phyloP scores from a whole-genome alignment of 352 stramenopile genomes.

The Pelagophyceae sp. region DNA sequence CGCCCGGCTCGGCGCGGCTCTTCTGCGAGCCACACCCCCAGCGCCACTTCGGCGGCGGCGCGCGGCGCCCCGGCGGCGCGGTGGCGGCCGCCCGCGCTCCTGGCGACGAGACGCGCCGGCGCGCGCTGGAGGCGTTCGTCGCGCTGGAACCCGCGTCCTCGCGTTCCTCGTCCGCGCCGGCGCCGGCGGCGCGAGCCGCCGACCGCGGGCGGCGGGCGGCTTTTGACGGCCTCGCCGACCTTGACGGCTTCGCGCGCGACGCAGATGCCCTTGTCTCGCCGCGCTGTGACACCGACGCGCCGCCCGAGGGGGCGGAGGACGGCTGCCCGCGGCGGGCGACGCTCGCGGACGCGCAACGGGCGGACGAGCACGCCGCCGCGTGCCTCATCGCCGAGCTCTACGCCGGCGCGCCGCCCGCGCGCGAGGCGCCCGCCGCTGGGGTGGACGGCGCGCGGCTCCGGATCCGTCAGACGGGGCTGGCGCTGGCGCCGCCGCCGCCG shows the following conservation, averaged over 20 bases:
- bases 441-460: too few species aligned
- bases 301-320: background rate
- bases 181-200: background rate
- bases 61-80: too few species aligned
- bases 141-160: background rate
- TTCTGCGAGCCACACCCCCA: background rate
- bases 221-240: background rate
- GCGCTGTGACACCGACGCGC: too few species aligned
- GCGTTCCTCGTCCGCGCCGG: background rate
- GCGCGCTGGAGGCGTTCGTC: conserved; percentile 2
- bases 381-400: background rate
- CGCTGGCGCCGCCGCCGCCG: background rate
- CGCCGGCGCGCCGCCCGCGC: background rate
- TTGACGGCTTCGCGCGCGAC: background rate
- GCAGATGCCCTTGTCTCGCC: background rate
- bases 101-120: background rate
- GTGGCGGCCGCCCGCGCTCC: too few species aligned
- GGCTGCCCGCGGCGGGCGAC: too few species aligned
- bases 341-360: background rate
- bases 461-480: too few species aligned
- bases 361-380: background rate
- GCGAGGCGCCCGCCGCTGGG: too few species aligned
- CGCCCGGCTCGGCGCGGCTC: background rate
- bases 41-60: background rate
- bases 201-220: background rate